phyloP scores from a whole-genome alignment of 441 rosid genomes.

The Populus hybrid region DNA sequence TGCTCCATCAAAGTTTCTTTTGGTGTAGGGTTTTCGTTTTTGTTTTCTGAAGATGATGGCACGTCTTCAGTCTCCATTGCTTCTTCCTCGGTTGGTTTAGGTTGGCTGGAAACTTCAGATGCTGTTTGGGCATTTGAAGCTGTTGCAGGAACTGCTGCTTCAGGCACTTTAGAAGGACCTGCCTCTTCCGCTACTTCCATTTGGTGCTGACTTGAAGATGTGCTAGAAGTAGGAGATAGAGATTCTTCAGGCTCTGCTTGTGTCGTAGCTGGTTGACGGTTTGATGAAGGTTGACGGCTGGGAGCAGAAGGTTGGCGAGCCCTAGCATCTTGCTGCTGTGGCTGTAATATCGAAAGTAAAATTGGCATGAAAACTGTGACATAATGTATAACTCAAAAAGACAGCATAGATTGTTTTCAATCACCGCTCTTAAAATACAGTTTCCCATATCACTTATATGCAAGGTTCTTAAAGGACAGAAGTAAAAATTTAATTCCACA shows the following conservation, averaged over 20 bases:
- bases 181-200: conserved; percentile 46
- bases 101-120: conserved; percentile 40
- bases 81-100: conserved; percentile 37
- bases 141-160: conserved; percentile 27
- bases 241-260: conserved; percentile 53
- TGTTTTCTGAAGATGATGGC: conserved; percentile 38
- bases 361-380: not conserved
- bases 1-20: conserved; percentile 62
- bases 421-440: not conserved
- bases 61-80: conserved; percentile 43
- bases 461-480: not conserved
- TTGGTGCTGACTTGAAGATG: conserved; percentile 58
- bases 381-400: not conserved
- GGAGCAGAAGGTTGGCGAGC: conserved; percentile 36
- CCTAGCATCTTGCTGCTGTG: conserved; percentile 40
- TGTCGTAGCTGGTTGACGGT: conserved; percentile 26
- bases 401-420: not conserved
- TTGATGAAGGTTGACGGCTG: conserved; percentile 29
- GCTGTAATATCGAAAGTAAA: conserved; percentile 19
- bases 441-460: not conserved
- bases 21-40: conserved; percentile 38
- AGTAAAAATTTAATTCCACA: not conserved
- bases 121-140: conserved; percentile 29
- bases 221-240: conserved; percentile 55
- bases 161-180: conserved; percentile 30